Evolutionary conservation across 164 flowering plant genomes (phyloP).

Genomic region (Amborella trichopoda): DNA sequence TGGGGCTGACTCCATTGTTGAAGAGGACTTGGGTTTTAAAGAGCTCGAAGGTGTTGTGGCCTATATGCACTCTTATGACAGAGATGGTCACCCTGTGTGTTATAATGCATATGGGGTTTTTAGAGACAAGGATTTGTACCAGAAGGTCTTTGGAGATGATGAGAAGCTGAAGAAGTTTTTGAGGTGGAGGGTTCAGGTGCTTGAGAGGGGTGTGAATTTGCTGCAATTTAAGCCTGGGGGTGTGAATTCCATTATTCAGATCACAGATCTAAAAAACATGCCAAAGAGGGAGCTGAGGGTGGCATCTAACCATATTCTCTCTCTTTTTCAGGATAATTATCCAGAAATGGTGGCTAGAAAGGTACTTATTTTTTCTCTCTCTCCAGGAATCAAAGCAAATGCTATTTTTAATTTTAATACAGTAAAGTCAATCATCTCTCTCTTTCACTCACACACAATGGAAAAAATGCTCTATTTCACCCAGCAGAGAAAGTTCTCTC

Average conservation of each 20-base stretch:
- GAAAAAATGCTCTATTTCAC: too few relatives aligned
- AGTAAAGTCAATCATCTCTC: too few relatives aligned
- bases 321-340: conserved; percentile 91
- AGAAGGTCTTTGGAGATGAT: conserved; percentile 76
- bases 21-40: conserved; percentile 75
- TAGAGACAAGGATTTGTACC: conserved; percentile 75
- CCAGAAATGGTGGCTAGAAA: conserved; percentile 96
- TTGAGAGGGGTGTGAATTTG: conserved; percentile 66
- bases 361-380: conserved; percentile 23
- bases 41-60: conserved; percentile 80
- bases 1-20: conserved; percentile 42
- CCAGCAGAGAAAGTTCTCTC: too few relatives aligned
- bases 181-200: conserved; percentile 94
- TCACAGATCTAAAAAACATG: conserved; percentile 93
- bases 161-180: conserved; percentile 71
- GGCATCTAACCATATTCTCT: conserved; percentile 74
- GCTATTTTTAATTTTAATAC: too few relatives aligned
- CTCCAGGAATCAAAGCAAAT: background rate
- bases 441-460: too few relatives aligned
- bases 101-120: conserved; percentile 92
- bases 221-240: conserved; percentile 90
- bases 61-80: conserved; percentile 65
- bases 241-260: conserved; percentile 75
- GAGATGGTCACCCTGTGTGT: conserved; percentile 83
- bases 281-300: conserved; percentile 92